Percentiles rank a stretch among this genome's conserved stretches.
Evolutionary conservation across 768 basidiomycete species (phyloP).

Genomic region (Psilocybe subaeruginosa): DNA sequence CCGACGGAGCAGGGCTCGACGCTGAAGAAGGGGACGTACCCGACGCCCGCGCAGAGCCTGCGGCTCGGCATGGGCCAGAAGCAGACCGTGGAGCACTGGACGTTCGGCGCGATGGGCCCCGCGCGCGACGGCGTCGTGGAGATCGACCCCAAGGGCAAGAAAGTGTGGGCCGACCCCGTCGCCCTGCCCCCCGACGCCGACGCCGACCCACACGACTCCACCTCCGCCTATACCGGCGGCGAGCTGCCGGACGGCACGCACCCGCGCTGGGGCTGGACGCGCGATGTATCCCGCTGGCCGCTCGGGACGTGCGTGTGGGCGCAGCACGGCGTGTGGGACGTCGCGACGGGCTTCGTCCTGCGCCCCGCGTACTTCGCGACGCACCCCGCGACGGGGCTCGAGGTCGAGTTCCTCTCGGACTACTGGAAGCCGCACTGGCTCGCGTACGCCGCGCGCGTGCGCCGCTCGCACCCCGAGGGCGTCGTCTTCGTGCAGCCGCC

Average conservation of each 20-base stretch:
- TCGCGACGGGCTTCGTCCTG: conserved; percentile 65
- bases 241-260: conserved; percentile 62
- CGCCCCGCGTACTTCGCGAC: conserved; percentile 75
- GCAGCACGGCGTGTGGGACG: conserved; percentile 87
- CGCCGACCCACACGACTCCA: too few relatives aligned
- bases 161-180: conserved; percentile 66
- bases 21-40: conserved; percentile 85
- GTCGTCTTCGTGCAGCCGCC: conserved; percentile 93
- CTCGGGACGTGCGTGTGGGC: conserved; percentile 89
- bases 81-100: conserved; percentile 82
- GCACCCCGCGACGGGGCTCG: conserved; percentile 40
- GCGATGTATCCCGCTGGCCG: conserved; percentile 64
- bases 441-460: conserved; percentile 58
- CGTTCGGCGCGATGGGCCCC: conserved; percentile 82
- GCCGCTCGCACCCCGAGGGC: conserved; percentile 72
- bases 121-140: conserved; percentile 70
- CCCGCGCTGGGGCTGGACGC: conserved; percentile 82
- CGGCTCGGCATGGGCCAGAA: conserved; percentile 87
- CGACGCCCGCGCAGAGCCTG: conserved; percentile 84
- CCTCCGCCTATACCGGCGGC: conserved; percentile 26
- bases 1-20: conserved; percentile 71
- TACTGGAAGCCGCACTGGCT: conserved; percentile 80
- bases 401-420: conserved; percentile 72
- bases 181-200: not conserved
- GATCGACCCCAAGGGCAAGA: conserved; percentile 83